phyloP scores from a whole-genome alignment of 495 filamentous ascomycete genomes.

The Neurospora cerealis region DNA sequence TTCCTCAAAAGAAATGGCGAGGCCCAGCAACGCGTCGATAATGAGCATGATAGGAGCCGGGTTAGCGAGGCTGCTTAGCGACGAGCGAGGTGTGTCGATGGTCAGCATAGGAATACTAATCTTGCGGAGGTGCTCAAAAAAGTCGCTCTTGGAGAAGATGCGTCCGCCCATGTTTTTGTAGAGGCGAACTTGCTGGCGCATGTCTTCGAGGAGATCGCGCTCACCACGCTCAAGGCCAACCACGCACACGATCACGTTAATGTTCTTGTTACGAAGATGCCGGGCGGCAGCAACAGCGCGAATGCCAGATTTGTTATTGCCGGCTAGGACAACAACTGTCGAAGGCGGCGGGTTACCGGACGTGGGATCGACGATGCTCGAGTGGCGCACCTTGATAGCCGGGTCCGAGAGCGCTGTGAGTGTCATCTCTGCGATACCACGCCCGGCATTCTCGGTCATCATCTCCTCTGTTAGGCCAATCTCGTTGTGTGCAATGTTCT shows the following conservation, averaged over 20 bases:
- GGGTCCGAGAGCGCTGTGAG: conserved; percentile 51
- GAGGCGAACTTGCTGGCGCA: conserved; percentile 64
- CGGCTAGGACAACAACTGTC: conserved; percentile 73
- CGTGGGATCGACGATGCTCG: conserved; percentile 22
- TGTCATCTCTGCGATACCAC: conserved; percentile 76
- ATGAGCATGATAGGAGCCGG: conserved; percentile 61
- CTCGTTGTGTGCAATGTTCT: conserved; percentile 75
- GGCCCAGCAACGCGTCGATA: conserved; percentile 78
- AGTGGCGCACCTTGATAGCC: conserved; percentile 39
- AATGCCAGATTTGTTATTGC: conserved; percentile 78
- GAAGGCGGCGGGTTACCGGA: conserved; percentile 26
- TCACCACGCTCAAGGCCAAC: conserved; percentile 66
- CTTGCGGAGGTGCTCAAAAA: conserved; percentile 40
- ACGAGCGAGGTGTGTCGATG: conserved; percentile 26
- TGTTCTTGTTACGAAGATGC: conserved; percentile 71
- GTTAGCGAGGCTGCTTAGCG: conserved; percentile 21
- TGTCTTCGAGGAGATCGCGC: conserved; percentile 53
- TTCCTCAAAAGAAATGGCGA: conserved; percentile 75
- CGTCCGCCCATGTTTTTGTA: conserved; percentile 68
- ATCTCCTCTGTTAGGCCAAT: conserved; percentile 80
- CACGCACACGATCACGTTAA: conserved; percentile 72
- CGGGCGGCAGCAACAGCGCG: conserved; percentile 78
- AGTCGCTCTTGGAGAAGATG: conserved; percentile 46
- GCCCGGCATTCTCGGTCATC: conserved; percentile 81
- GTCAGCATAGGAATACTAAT: conserved; percentile 27